phyloP scores from a whole-genome alignment of 1,284 basidiomycete genomes.

The Pisolithus thermaeus region DNA sequence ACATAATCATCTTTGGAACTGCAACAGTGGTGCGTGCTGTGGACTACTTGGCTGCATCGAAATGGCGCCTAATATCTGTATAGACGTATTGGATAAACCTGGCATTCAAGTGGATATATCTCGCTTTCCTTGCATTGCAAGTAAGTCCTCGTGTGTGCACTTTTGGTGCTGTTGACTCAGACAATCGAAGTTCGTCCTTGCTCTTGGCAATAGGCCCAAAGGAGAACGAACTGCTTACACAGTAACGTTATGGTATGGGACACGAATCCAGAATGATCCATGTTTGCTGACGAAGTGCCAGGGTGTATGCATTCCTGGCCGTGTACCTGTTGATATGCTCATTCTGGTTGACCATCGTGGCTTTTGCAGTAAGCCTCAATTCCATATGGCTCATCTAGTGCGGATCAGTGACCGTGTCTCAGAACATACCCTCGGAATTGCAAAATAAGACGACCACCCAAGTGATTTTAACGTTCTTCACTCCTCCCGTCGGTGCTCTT shows the following conservation, averaged over 20 bases:
- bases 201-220: slow-evolving; percentile 93
- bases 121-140: slow-evolving; percentile 76
- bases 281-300: slow-evolving; percentile 26
- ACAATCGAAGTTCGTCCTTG: slow-evolving; percentile 75
- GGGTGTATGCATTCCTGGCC: slow-evolving; percentile 76
- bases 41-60: neutral
- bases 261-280: neutral
- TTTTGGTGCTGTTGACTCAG: neutral
- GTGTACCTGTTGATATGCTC: slow-evolving; percentile 83
- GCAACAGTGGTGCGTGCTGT: slow-evolving; percentile 45
- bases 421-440: slow-evolving; percentile 55
- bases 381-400: neutral
- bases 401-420: slow-evolving; percentile 5
- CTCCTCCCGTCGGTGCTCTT: slow-evolving; percentile 74
- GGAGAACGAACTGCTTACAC: slow-evolving; percentile 84
- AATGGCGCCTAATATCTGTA: slow-evolving; percentile 9
- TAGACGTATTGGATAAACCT: slow-evolving; percentile 92
- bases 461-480: slow-evolving; percentile 56
- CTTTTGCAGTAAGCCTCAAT: slow-evolving; percentile 57
- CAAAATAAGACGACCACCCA: slow-evolving; percentile 42
- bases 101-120: slow-evolving; percentile 82
- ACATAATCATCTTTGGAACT: slow-evolving; percentile 69
- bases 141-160: slow-evolving; percentile 11
- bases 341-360: slow-evolving; percentile 73
- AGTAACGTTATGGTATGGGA: slow-evolving; percentile 66